Conservation (phyloP, 1,139 yeast species). For the Candida mesenterica region DNA sequence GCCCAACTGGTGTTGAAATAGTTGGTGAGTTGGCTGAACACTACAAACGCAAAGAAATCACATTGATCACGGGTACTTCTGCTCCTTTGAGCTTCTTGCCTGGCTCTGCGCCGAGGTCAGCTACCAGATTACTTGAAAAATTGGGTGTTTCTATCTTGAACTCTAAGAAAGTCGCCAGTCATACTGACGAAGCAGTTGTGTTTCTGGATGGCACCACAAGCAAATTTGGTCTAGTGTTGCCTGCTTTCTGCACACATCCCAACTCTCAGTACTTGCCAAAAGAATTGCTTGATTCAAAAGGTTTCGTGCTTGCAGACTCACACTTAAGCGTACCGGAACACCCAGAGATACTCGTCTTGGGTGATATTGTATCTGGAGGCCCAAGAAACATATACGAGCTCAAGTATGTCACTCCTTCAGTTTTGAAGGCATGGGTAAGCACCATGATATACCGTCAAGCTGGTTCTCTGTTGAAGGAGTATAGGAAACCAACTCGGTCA, state of each 20-base stretch:
- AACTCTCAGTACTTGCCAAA: slow-evolving; percentile 22
- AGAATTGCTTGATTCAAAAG: slow-evolving; percentile 11
- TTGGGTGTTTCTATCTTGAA: slow-evolving; percentile 29
- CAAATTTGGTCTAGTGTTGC: slow-evolving; percentile 29
- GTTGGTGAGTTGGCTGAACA: slow-evolving; percentile 34
- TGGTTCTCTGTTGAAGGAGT: background rate
- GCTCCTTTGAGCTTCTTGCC: slow-evolving; percentile 23
- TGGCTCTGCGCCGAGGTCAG: slow-evolving; percentile 14
- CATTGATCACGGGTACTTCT: slow-evolving; percentile 27
- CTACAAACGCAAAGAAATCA: slow-evolving; percentile 19
- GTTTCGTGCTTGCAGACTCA: slow-evolving; percentile 24
- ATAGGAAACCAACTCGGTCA: background rate
- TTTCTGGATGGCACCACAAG: slow-evolving; percentile 17
- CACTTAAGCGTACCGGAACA: slow-evolving; percentile 3
- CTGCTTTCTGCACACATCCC: slow-evolving; percentile 22
- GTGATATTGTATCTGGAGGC: slow-evolving; percentile 27
- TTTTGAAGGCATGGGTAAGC: slow-evolving; percentile 18
- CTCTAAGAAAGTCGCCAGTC: slow-evolving; percentile 12
- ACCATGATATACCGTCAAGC: too few relatives aligned
- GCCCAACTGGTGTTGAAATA: slow-evolving; percentile 40
- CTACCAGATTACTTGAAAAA: slow-evolving; percentile 20
- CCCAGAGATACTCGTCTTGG: slow-evolving; percentile 1
- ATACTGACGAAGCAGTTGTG: slow-evolving; percentile 9
- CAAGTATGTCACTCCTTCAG: slow-evolving; percentile 21
- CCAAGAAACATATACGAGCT: slow-evolving; percentile 26